These are phyloP conservation scores for Coemansia sp. DNA, from an alignment of 192 early-diverging fungal species.

Conservation along the genomic window DNA sequence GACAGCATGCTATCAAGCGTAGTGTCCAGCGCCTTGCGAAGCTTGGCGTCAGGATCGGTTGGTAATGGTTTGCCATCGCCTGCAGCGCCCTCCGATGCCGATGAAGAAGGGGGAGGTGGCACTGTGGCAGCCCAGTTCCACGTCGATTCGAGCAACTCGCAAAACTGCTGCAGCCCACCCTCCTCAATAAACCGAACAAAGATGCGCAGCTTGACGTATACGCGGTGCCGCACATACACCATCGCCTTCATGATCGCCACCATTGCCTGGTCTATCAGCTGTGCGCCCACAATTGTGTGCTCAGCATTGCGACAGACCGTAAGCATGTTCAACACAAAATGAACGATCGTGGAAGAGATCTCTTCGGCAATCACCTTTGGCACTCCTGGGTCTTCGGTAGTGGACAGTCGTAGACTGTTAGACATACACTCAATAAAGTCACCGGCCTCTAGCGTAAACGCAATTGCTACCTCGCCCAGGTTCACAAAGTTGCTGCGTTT, in stretches of 20 bases:
- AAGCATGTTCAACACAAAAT: slow-evolving; percentile 28
- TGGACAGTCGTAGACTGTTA: slow-evolving; percentile 38
- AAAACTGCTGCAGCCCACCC: slow-evolving; percentile 31
- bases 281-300: slow-evolving; percentile 23
- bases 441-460: slow-evolving; percentile 37
- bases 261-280: slow-evolving; percentile 47
- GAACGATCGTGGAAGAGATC: slow-evolving; percentile 22
- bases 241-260: slow-evolving; percentile 48
- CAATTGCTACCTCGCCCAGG: slow-evolving; percentile 38
- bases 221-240: slow-evolving; percentile 48
- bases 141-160: slow-evolving; percentile 34
- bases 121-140: slow-evolving; percentile 48
- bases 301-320: slow-evolving; percentile 20
- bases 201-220: slow-evolving; percentile 49
- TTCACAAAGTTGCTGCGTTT: slow-evolving; percentile 31
- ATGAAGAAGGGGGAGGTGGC: slow-evolving; percentile 9
- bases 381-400: slow-evolving; percentile 10
- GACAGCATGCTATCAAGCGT: slow-evolving; percentile 49
- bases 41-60: slow-evolving; percentile 16
- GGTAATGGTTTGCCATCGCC: neutral
- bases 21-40: slow-evolving; percentile 35
- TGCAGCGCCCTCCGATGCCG: neutral
- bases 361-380: slow-evolving; percentile 12
- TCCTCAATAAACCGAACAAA: slow-evolving; percentile 38
- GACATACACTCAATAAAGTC: slow-evolving; percentile 54